A percentile compares a stretch with the other conserved stretches of the same genome.
phyloP scores from a whole-genome alignment of 2,329 filamentous ascomycete genomes.

The Alternaria sp. region DNA sequence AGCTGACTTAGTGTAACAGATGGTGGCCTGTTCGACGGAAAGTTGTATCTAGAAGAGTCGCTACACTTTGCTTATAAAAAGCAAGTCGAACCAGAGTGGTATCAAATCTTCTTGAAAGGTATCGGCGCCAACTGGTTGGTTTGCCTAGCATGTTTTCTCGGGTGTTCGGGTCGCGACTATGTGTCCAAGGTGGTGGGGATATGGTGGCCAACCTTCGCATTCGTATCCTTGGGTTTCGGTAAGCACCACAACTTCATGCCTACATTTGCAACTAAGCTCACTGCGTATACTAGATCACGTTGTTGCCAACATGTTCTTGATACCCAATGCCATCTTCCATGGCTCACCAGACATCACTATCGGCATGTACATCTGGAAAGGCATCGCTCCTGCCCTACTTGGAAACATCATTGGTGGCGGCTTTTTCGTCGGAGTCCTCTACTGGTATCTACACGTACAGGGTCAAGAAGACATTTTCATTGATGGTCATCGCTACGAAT shows the following conservation, averaged over 20 bases:
- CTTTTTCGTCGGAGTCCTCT: constrained; percentile 14
- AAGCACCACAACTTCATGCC: neutral
- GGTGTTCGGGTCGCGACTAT: constrained; percentile 32
- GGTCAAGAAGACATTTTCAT: constrained; percentile 9
- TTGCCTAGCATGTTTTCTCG: constrained; percentile 34
- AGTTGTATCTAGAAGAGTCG: constrained; percentile 27
- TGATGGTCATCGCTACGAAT: constrained; percentile 13
- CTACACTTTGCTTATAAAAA: constrained; percentile 30
- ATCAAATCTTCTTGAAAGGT: constrained; percentile 32
- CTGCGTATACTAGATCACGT: constrained; percentile 29
- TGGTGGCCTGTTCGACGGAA: constrained; percentile 56
- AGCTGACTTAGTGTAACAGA: constrained; percentile 39
- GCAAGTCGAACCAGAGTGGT: constrained; percentile 28
- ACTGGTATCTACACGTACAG: constrained; percentile 16
- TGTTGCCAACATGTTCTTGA: constrained; percentile 43
- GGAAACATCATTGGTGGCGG: constrained; percentile 37
- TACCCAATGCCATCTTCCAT: constrained; percentile 39
- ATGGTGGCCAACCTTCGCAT: constrained; percentile 40
- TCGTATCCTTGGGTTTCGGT: constrained; percentile 36
- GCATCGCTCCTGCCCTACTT: constrained; percentile 36
- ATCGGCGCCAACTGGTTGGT: constrained; percentile 39
- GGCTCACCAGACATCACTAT: constrained; percentile 31
- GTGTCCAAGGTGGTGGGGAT: constrained; percentile 39
- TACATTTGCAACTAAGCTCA: neutral
- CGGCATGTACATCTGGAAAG: constrained; percentile 42